These are phyloP conservation scores for Cryptosporidium canis DNA, from an alignment of 169 alveolate genomes.

Conservation along the genomic window DNA sequence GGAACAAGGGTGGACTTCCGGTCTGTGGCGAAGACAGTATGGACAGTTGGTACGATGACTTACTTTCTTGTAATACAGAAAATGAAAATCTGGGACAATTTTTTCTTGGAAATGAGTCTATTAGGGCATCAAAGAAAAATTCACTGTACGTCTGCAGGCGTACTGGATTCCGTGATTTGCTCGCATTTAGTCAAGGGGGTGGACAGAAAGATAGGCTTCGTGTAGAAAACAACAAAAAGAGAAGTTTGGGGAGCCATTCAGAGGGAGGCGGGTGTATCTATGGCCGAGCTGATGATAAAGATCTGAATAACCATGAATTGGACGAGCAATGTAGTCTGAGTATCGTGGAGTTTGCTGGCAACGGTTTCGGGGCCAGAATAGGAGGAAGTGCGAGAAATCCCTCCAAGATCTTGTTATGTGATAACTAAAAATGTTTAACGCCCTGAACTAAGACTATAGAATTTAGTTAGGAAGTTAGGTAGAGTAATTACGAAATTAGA, in stretches of 20 bases:
- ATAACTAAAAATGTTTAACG: not conserved
- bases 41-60: conserved; percentile 64
- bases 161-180: conserved; percentile 33
- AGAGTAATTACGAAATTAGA: not conserved
- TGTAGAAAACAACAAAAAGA: not conserved
- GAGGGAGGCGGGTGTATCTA: not conserved
- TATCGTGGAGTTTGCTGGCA: not conserved
- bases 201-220: not conserved
- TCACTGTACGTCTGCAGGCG: conserved; percentile 15
- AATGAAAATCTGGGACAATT: conserved; percentile 7
- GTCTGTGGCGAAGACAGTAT: conserved; percentile 61
- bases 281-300: not conserved
- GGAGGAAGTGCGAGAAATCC: conserved; percentile 6
- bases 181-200: not conserved
- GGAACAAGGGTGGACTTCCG: not conserved
- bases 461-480: not conserved
- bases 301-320: not conserved
- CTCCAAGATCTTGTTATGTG: not conserved
- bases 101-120: not conserved
- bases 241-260: not conserved
- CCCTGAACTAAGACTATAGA: not conserved
- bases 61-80: conserved; percentile 48
- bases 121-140: not conserved
- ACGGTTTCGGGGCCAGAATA: not conserved
- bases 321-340: not conserved